phyloP scores from a whole-genome alignment of 768 basidiomycete genomes.

The Cubamyces lactineus region DNA sequence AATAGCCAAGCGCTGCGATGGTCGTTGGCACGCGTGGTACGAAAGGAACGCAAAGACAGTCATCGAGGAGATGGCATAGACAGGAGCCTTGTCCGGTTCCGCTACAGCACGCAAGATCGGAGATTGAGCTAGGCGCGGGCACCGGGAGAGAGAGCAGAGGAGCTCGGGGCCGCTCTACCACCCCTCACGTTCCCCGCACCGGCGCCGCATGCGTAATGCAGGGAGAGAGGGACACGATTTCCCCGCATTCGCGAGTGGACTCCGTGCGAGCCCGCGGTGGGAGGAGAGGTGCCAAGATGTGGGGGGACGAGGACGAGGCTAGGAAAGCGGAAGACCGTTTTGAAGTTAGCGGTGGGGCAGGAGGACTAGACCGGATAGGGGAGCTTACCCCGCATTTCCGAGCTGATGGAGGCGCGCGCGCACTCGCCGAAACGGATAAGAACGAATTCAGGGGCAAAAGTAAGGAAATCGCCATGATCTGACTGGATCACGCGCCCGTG shows the following conservation, averaged over 20 bases:
- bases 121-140: neutral
- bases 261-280: conserved; percentile 6
- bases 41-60: neutral
- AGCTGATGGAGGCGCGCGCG: conserved; percentile 1
- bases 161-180: conserved; percentile 3
- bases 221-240: neutral
- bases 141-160: neutral
- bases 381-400: conserved; percentile 16
- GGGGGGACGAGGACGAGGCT: neutral
- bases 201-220: neutral
- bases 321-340: conserved; percentile 14
- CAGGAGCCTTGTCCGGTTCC: neutral
- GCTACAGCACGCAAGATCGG: neutral
- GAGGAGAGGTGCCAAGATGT: neutral
- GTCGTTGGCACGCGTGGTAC: neutral
- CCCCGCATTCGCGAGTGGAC: conserved; percentile 6
- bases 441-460: conserved; percentile 21
- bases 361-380: conserved; percentile 13
- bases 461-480: conserved; percentile 15
- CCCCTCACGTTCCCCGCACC: conserved; percentile 2
- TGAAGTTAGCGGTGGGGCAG: conserved; percentile 6
- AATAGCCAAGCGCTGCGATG: neutral
- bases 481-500: conserved; percentile 20
- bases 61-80: neutral
- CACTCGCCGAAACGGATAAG: conserved; percentile 5